Evolutionary conservation across 257 asterid genomes (phyloP).

Genomic region (Plantago major): DNA sequence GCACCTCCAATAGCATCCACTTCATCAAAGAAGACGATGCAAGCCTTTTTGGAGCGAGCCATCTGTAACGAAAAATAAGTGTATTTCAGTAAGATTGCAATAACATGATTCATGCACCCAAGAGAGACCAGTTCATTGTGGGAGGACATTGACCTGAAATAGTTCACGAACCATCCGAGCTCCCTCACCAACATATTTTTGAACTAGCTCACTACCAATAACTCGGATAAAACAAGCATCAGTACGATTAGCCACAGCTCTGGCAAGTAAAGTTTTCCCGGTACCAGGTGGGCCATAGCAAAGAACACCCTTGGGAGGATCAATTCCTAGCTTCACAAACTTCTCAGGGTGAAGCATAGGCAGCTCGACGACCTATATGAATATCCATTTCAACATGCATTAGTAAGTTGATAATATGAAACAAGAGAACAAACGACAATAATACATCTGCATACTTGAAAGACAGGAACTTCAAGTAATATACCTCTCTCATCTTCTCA

Average conservation of each 20-base stretch:
- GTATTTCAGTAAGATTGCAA: conserved; percentile 4
- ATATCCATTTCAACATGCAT: not conserved
- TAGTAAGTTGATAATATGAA: not conserved
- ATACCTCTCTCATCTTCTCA: conserved; percentile 98
- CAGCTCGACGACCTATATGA: conserved; percentile 86
- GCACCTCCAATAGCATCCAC: conserved; percentile 99
- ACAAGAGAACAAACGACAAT: not conserved
- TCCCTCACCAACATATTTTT: conserved; percentile 97
- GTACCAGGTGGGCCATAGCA: conserved; percentile 99
- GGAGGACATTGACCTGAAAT: conserved; percentile 57
- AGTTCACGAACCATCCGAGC: conserved; percentile 99
- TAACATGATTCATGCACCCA: not conserved
- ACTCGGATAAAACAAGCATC: conserved; percentile 98
- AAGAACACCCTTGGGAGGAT: conserved; percentile 97
- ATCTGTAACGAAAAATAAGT: conserved; percentile 43
- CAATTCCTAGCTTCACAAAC: conserved; percentile 93
- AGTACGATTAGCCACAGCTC: conserved; percentile 97
- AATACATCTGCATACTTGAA: no score
- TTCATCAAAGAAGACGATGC: conserved; percentile 96
- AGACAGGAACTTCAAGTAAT: no score
- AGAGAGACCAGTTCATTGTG: not conserved
- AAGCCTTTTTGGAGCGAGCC: conserved; percentile 99
- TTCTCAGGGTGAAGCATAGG: conserved; percentile 99
- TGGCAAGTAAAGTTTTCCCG: conserved; percentile 89
- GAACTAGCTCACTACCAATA: conserved; percentile 97